Evolutionary conservation across 169 alveolate genomes (phyloP), one percentile per base, ranked within the genome.

Genomic region (Amoebophrya sp.): DNA sequence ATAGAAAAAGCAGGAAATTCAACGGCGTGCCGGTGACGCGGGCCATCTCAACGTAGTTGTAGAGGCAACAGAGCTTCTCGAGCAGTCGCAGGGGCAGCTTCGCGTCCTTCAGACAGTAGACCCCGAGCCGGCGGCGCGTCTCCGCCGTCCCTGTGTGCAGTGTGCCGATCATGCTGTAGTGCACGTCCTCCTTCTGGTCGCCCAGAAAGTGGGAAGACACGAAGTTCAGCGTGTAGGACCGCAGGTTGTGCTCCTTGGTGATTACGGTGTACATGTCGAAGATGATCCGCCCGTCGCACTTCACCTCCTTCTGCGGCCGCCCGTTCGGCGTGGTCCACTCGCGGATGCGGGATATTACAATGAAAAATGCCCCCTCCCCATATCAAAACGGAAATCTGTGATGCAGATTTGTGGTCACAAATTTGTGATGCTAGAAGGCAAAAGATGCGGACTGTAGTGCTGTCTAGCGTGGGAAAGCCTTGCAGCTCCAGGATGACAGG

Each of bases 141-240:
- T 97, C 99, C 14, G 99, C 97, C 93, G 97, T 96, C 41, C 98
- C 98, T 39, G 94, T 94, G 95, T 97, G 98, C 77, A 99, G 96
- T 89, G 96, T 98, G 40, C 98, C 96, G 91, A 99, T 98, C 93
- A 98, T 97, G 93, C 99, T 96, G 94, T 99, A 98, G 94, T 98
- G 99, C 10, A 99, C 99, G 91, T 99, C 99, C 95, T 99, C 99
- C 95, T 99, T 99, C 95, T 98, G 99, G 91, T 98, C 99, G 90
- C 97, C 97, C 89, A 99, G 96, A 95, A 97, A 99, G 93, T 97
- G 97, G 77, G 98, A 96, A 47, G 99, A 97, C 33, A 99, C 99
- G 89, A 96, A 97, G 95, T 99, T 99, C 89, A 99, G 96, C 23
- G 99, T 96, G 94, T 98, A 99, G 23, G 99, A 96, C 93, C 98